Conservation (phyloP, 2,329 filamentous ascomycete genomes). For the Mycosphaerelloides madeirae region DNA sequence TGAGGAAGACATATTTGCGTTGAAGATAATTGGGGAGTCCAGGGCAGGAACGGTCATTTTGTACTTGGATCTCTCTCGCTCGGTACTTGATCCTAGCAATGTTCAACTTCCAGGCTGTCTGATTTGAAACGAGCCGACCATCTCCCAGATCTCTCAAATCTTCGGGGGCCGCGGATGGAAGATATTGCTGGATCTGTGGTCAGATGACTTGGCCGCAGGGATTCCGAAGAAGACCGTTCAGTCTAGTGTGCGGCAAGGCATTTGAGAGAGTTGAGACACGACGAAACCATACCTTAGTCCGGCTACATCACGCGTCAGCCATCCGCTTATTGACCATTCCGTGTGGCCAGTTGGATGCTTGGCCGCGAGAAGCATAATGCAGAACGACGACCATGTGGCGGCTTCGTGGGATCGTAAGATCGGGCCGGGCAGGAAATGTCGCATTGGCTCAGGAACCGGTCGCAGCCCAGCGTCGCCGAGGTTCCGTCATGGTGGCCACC, state of each 20-base stretch:
- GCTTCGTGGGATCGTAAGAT: background rate
- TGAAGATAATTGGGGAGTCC: conserved; percentile 1
- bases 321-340: conserved; percentile 11
- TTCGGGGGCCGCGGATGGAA: background rate
- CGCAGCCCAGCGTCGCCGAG: conserved; percentile 2
- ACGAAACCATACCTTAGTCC: conserved; percentile 1
- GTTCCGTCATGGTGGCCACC: conserved; percentile 5
- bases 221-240: conserved; percentile 17
- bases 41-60: conserved; percentile 15
- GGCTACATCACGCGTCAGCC: conserved; percentile 9
- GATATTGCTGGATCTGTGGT: conserved; percentile 2
- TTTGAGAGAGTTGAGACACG: conserved; percentile 14
- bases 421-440: background rate
- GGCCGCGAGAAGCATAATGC: no score
- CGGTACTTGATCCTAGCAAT: background rate
- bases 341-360: conserved; percentile 17
- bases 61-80: conserved; percentile 4
- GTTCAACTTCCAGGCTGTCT: background rate
- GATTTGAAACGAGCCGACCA: conserved; percentile 4
- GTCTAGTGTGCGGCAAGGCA: conserved; percentile 7
- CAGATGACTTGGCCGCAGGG: conserved; percentile 13
- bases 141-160: conserved; percentile 4
- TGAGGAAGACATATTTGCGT: conserved; percentile 10
- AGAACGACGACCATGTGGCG: no score
- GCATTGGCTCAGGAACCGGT: background rate